Base-by-base conservation (phyloP, 495 filamentous ascomycete species). In the Daldinia childiae region DNA sequence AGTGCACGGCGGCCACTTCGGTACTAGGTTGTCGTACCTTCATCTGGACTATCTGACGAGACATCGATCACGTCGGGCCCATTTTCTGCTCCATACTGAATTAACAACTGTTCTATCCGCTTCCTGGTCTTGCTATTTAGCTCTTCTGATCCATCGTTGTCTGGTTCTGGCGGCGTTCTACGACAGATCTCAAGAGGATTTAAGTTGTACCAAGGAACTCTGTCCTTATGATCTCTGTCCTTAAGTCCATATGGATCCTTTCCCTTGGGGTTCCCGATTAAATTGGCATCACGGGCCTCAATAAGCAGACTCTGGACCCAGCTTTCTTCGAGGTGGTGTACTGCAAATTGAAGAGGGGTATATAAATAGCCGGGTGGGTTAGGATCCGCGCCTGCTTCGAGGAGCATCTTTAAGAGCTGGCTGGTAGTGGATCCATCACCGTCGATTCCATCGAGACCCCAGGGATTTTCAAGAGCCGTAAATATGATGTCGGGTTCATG, bases 361-460 rank as follows among this genome's bases (percentile, higher is more conserved):
- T 60, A 72, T 39, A 17, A 29, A 38, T 38, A 68, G 1, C 55
- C 60, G 19, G 21, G 8, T 1, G 54, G 57, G 32, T 74, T 58
- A 6, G 68, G 66, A 45, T 71, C 64, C 3, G 74, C 74, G 8
- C 74, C 74, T 17, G 56, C 62, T 27, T 73, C 74, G 15, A 76
- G 67, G 21, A 76, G 39, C 29, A 73, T 34, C 61, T 76, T 60
- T 17, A 61, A 34, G 24, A 73, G 52, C 24, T 59, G 41, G 29
- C 60, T 52, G 12, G 71, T 69, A 8, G 8, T 26, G n/a, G 56
- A 19, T 15, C 55, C 69, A 24, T 72, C 69, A 2, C 56, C 41
- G 7, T 45, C 54, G 54, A 12, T 7, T 0, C 19, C 39, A 9
- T 60, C 24, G 21, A 9, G 7, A 0, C 48, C 43, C 12, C 60